phyloP scores from a whole-genome alignment of 257 asterid species.

The Lavandula angustifolia region DNA sequence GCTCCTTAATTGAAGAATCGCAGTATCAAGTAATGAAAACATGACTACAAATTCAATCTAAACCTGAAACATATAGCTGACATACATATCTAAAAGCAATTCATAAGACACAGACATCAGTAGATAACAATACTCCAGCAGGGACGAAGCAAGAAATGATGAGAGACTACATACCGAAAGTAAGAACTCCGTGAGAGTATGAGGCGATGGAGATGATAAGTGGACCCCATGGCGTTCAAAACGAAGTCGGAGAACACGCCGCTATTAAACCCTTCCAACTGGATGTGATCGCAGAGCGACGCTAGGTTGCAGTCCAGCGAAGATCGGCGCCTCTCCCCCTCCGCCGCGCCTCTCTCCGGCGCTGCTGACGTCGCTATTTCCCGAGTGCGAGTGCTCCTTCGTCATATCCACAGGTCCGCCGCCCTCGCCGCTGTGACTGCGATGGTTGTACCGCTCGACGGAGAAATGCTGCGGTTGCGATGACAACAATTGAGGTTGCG shows the following conservation, averaged over 20 bases:
- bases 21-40: background rate
- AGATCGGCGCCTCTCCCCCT: constrained; percentile 43
- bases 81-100: background rate
- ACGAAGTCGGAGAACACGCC: constrained; percentile 91
- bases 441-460: constrained; percentile 35
- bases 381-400: constrained; percentile 56
- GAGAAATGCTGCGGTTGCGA: constrained; percentile 39
- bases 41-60: background rate
- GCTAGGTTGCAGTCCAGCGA: constrained; percentile 78
- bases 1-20: background rate
- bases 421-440: constrained; percentile 49
- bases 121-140: background rate
- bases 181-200: constrained; percentile 92
- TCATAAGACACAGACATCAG: background rate
- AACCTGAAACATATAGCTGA: background rate
- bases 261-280: constrained; percentile 77
- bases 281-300: constrained; percentile 90
- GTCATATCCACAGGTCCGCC: constrained; percentile 72
- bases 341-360: constrained; percentile 51
- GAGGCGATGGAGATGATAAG: constrained; percentile 87
- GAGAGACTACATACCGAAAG: constrained; percentile 56
- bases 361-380: constrained; percentile 39
- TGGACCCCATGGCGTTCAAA: constrained; percentile 76
- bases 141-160: background rate
- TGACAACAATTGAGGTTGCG: constrained; percentile 34